Conservation (phyloP, 805 yeast genomes). For the Huiozyma sinensis region DNA sequence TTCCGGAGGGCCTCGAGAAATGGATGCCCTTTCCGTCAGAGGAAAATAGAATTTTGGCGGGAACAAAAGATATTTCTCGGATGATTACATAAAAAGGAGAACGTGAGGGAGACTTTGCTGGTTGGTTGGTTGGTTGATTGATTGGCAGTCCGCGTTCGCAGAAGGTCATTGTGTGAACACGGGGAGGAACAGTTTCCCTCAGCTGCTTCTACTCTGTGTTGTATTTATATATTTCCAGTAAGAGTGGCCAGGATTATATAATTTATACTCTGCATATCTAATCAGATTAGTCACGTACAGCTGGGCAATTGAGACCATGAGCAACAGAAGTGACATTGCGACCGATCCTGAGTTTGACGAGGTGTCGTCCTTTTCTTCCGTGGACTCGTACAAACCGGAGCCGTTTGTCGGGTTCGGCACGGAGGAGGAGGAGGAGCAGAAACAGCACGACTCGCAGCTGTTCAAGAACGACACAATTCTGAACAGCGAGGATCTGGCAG, state of each 20-base stretch:
- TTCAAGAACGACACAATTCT: constrained; percentile 3
- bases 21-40: too few species aligned
- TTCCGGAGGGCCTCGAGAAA: too few species aligned
- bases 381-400: constrained; percentile 20
- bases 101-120: too few species aligned
- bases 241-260: not conserved
- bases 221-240: too few species aligned
- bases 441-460: not conserved
- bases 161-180: not conserved
- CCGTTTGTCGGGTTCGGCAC: constrained; percentile 13
- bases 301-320: not conserved
- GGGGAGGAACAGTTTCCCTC: not conserved
- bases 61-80: too few species aligned
- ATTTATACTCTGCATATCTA: not conserved
- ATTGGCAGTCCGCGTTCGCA: too few species aligned
- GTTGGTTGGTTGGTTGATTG: too few species aligned
- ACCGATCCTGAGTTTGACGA: constrained; percentile 18
- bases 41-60: too few species aligned
- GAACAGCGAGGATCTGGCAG: not conserved
- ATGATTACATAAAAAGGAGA: too few species aligned
- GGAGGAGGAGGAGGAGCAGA: not conserved
- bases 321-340: constrained; percentile 1
- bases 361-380: constrained; percentile 20
- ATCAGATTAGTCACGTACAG: not conserved
- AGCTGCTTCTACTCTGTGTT: too few species aligned